Base-by-base conservation (phyloP, 169 alveolate genomes). In the Amoebophrya sp. region DNA sequence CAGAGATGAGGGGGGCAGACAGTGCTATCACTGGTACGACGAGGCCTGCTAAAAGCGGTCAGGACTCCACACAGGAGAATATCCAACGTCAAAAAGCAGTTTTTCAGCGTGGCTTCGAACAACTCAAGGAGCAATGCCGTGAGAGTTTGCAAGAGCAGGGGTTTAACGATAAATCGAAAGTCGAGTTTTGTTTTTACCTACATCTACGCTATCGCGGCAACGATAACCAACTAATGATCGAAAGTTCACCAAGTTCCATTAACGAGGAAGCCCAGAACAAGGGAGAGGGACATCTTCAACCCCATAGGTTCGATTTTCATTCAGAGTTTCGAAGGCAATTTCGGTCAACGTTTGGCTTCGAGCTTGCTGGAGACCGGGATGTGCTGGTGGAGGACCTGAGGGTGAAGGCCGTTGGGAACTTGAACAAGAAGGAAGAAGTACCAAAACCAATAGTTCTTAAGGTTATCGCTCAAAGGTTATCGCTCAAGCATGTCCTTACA, bases 151-250 rank as follows among this genome's bases (percentile, higher is more conserved):
- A 41, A 39, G 93, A 34, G 89, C 39, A 53, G 18, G 91, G 91
- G 18, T 47, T 47, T 47, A 18, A 47, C 10, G 6, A n/a, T 29
- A 89, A 77, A 41, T 38, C 90, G 83, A 92, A 91, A 29, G 29
- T 90, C 76, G 55, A 40, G 47, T 12, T 41, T 2, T 6, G 36
- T 78, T 91, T 78, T 91, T 94, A 83, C 89, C 47, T 96, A 26
- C 93, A 95, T 89, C 53, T 96, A 24, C 93, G 96, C 92, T 96
- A 95, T 90, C 91, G 94, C 39, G 97, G 97, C 29, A 92, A 95
- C 10, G 97, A 96, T 83, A 95, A 96, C 38, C 26, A 34, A 24
- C 65, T 93, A 41, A 53, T 94, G 77, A 40, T 92, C n/a, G 89
- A 41, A 26, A 65, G 29, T 6, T 12, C 6, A 47, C 6, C 6